These are phyloP conservation scores for Pseudogymnoascus sp. DNA, from an alignment of 2,329 filamentous ascomycete species.

Conservation along the genomic window DNA sequence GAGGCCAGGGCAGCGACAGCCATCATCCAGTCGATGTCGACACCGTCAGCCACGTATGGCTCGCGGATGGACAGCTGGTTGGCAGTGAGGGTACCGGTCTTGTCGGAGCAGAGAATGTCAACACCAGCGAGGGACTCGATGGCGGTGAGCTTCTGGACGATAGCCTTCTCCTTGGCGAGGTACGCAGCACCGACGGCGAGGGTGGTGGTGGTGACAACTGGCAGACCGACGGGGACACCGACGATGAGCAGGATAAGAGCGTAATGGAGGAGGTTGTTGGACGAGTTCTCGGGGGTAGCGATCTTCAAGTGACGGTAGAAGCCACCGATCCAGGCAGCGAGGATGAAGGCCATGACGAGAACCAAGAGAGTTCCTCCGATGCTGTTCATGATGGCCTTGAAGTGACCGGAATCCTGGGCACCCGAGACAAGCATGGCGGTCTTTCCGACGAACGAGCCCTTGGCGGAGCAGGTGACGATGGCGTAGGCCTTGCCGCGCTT, in stretches of 20 bases:
- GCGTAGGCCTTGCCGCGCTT: constrained; percentile 71
- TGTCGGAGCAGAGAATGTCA: constrained; percentile 72
- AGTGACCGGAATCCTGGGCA: constrained; percentile 67
- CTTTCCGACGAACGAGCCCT: constrained; percentile 67
- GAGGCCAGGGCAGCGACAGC: constrained; percentile 68
- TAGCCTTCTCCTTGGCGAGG: constrained; percentile 68
- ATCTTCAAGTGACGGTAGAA: constrained; percentile 66
- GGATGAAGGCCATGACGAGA: constrained; percentile 69
- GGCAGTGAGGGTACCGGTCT: constrained; percentile 69
- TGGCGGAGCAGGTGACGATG: constrained; percentile 58
- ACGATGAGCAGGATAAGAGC: constrained; percentile 65
- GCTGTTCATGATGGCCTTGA: constrained; percentile 78
- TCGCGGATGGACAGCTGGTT: constrained; percentile 71
- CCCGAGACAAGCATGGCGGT: constrained; percentile 67
- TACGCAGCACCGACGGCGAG: constrained; percentile 70
- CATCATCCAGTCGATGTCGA: constrained; percentile 81
- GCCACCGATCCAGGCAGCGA: constrained; percentile 67
- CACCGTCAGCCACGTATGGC: constrained; percentile 66
- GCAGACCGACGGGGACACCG: constrained; percentile 71
- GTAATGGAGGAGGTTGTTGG: constrained; percentile 59
- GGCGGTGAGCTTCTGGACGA: constrained; percentile 70
- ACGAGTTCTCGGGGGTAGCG: constrained; percentile 46
- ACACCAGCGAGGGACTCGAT: constrained; percentile 71
- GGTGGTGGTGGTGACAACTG: constrained; percentile 70
- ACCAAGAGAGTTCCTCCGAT: constrained; percentile 67